Evolutionary conservation across 352 stramenopile genomes (phyloP), one percentile per base, ranked within the genome.

Genomic region (Globisporangium okanoganense): DNA sequence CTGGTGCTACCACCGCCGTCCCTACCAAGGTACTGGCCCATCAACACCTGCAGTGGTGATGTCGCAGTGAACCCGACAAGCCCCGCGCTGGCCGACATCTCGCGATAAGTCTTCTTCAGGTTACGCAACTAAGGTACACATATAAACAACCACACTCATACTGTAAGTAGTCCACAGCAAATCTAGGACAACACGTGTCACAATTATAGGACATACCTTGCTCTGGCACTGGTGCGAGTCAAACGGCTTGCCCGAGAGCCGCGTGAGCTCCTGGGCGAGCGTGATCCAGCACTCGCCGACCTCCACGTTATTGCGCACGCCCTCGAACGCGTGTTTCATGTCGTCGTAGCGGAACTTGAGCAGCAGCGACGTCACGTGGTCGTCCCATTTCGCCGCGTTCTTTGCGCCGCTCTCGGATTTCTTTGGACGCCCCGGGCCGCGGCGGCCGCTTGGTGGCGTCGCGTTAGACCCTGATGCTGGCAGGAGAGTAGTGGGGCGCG

Each of bases 151-250:
- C 29, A 50, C 22, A 38, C 10, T 27, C 35, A 51, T 35, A 56
- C 33, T 7, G 24, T 47, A 24, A n/a, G 25, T 48, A 48, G 41
- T 27, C n/a, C n/a, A n/a, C n/a, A 3, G 13, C 20, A 48, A 25
- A 8, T 49, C 12, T 45, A 45, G 40, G 31, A 9, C 31, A 36
- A 36, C 31, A 36, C 31, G 7, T 36, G 31, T 5, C 6, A 36
- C 8, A 24, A 54, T 27, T 33, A 33, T 6, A 33, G 29, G 29
- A 33, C 58, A 10, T 24, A 64, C 58, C 25, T 64, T 64, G 58
- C 58, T 64, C 41, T 64, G 58, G 58, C 58, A 64, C 50, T 64
- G 58, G 16, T 64, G 48, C 38, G 58, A 64, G 50, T 64, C 48
- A 10, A 64, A 64, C 14, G 16, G 24, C 27, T 57, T 64, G 48